A percentile compares a stretch with the other conserved stretches of the same genome.
Evolutionary conservation across 2,329 filamentous ascomycete genomes (phyloP).

Genomic region (Ceratocystis harringtonii): DNA sequence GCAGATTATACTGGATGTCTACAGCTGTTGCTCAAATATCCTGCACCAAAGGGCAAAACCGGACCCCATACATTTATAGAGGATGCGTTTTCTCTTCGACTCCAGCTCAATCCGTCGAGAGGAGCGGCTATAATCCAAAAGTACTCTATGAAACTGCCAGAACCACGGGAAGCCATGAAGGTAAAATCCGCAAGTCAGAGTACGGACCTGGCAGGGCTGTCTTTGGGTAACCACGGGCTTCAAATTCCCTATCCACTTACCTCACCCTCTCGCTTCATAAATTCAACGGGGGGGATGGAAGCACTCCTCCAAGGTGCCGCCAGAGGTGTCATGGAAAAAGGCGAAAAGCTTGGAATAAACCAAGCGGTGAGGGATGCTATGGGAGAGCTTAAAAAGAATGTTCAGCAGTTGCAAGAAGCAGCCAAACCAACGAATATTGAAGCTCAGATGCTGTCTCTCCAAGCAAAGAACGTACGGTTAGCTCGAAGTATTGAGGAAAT

Average conservation of each 20-base stretch:
- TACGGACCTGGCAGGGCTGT: slow-evolving; percentile 27
- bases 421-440: slow-evolving; percentile 9
- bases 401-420: slow-evolving; percentile 31
- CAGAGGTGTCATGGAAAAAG: slow-evolving; percentile 55
- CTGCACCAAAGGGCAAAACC: slow-evolving; percentile 44
- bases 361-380: slow-evolving; percentile 68
- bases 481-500: slow-evolving; percentile 54
- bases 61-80: slow-evolving; percentile 68
- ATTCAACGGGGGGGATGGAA: slow-evolving; percentile 47
- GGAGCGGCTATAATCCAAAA: slow-evolving; percentile 53
- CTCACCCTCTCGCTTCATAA: slow-evolving; percentile 36
- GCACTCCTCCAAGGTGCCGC: slow-evolving; percentile 61
- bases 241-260: slow-evolving; percentile 25
- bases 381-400: slow-evolving; percentile 63
- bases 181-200: slow-evolving; percentile 10
- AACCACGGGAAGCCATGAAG: slow-evolving; percentile 15
- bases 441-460: slow-evolving; percentile 29
- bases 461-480: slow-evolving; percentile 50
- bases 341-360: slow-evolving; percentile 66
- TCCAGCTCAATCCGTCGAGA: slow-evolving; percentile 47
- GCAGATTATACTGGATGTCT: slow-evolving; percentile 79
- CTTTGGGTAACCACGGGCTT: slow-evolving; percentile 9
- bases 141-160: slow-evolving; percentile 46
- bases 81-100: slow-evolving; percentile 62
- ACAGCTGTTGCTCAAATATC: slow-evolving; percentile 71